A percentile compares a stretch with the other conserved stretches of the same genome.
These are phyloP conservation scores for Fusarium hainanense DNA, from an alignment of 2,329 filamentous ascomycete genomes.

Conservation along the genomic window DNA sequence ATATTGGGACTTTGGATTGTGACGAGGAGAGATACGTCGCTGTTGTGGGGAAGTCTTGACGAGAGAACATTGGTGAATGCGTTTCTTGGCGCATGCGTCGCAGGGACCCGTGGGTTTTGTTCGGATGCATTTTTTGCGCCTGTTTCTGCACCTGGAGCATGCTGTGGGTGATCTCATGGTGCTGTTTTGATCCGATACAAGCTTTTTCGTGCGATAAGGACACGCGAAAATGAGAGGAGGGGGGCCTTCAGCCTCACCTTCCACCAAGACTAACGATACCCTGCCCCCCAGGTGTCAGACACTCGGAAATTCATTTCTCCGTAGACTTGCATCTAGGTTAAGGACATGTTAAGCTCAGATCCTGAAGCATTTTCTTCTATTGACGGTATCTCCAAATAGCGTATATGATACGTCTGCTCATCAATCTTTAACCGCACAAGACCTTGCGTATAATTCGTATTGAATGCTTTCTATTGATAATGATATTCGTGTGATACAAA, in stretches of 20 bases:
- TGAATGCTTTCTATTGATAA: no score
- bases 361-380: no score
- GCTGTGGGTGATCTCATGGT: slow-evolving; percentile 5
- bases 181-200: background rate
- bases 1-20: background rate
- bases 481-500: rapidly evolving
- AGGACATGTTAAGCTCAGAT: no score
- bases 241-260: background rate
- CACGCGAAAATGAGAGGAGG: background rate
- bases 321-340: no score
- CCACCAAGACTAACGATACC: background rate
- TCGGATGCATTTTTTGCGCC: slow-evolving; percentile 13
- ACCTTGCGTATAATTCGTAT: no score
- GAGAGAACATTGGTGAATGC: slow-evolving; percentile 5
- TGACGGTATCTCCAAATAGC: no score
- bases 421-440: no score
- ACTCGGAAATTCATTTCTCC: background rate
- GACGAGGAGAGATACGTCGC: background rate
- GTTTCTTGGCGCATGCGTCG: slow-evolving; percentile 4
- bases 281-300: background rate
- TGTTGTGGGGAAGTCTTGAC: background rate
- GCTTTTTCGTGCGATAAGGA: background rate
- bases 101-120: slow-evolving; percentile 2
- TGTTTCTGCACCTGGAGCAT: slow-evolving; percentile 10
- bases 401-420: no score